Evolutionary conservation across 805 yeast genomes (phyloP), one percentile per base, ranked within the genome.

Genomic region (Middelhovenomyces tepae): DNA sequence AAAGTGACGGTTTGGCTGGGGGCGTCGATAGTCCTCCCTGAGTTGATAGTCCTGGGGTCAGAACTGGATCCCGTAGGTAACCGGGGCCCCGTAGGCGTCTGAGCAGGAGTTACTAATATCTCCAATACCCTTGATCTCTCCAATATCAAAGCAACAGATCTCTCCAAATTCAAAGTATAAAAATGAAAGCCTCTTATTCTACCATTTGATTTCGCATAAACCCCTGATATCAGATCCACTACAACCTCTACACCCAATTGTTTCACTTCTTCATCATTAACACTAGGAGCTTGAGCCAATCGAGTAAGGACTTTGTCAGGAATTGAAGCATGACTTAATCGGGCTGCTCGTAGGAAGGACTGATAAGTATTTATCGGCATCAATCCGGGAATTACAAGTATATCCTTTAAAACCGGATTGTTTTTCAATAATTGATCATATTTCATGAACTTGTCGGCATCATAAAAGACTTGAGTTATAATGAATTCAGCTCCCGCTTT

Each of bases 401-500:
- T 58, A 25, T 65, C 62, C 4, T 44, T 32, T 16, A 67, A 61
- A 2, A 65, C 56, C 3, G 52, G 54, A 27, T 54, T 52, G 5
- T 47, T 39, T 11, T 60, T 44, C 8, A 54, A 34, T 18, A 57
- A 36, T 32, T 24, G 49, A 43, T 83, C 89, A 56, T 78, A 91
- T 2, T 55, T 53, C 16, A 84, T 47, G 54, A 82, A 86, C 53
- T 79, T 79, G 33, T 71, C 74, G n/a, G 75, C 81, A 54, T 89
- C 95, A 53, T 79, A 89, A 51, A 91, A 89, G 49, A 89, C 56
- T 61, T 89, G 98, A 0, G 97, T 85, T 42, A 91, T 73, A 33
- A 91, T 73, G 52, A 85, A 91, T 50, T 85, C 93, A 2, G 97
- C 98, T 27, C 98, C 98, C 1, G 97, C 96, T 37, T 76, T 69